Conservation (phyloP, 176 grass and related monocot species). For the Phragmites australis region DNA sequence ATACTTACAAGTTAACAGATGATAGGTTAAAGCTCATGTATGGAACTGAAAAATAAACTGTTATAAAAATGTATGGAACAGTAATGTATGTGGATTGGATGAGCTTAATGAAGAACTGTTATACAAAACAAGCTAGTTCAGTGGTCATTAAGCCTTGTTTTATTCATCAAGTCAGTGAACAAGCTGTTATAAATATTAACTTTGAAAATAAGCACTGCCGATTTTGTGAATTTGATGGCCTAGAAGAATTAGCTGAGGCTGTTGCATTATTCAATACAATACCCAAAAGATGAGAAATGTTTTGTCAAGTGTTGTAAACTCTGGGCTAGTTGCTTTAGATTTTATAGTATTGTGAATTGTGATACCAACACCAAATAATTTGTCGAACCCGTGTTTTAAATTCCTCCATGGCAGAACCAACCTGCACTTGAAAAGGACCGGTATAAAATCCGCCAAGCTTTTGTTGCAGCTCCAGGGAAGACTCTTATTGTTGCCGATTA, state of each 20-base stretch:
- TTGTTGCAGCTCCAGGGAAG: constrained; percentile 82
- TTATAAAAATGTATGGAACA: neutral
- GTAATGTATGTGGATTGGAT: neutral
- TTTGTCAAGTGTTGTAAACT: constrained; percentile 15
- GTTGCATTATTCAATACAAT: constrained; percentile 25
- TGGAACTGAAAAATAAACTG: neutral
- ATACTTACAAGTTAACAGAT: neutral
- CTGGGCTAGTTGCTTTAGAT: constrained; percentile 24
- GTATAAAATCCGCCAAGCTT: constrained; percentile 97
- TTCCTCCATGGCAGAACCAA: constrained; percentile 70
- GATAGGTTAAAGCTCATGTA: constrained; percentile 24
- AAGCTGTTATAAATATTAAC: neutral
- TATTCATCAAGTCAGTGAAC: constrained; percentile 5
- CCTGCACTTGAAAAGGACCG: constrained; percentile 91
- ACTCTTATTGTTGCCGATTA: constrained; percentile 99
- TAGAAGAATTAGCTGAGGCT: neutral
- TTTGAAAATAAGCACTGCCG: neutral
- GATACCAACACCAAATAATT: constrained; percentile 24
- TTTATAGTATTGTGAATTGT: constrained; percentile 11
- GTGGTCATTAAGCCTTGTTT: constrained; percentile 8
- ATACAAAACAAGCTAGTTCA: neutral
- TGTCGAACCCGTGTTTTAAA: constrained; percentile 26
- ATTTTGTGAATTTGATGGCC: neutral
- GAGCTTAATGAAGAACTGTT: constrained; percentile 9
- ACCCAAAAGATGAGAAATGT: neutral